Base-by-base conservation (phyloP, 1,139 yeast species). In the Hemisphaericaspora xylofermentans region DNA sequence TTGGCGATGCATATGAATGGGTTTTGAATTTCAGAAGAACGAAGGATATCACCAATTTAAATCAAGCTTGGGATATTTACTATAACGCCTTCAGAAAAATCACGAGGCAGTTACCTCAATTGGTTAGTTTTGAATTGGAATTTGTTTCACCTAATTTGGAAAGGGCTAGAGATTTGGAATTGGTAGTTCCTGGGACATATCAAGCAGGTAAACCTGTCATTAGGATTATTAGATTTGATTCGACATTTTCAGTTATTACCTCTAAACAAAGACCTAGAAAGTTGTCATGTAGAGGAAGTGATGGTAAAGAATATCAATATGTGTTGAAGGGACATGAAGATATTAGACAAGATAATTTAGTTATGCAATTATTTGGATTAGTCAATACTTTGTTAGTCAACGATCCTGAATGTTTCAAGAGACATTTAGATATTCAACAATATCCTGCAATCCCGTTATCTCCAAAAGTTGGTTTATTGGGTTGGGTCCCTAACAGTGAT, bases 401-500 rank as follows among this genome's bases (percentile, higher is more conserved):
- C 54, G 98, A 94, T 61, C 84, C 97, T 0, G 98, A 93, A 60
- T 89, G 97, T 60, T 93, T 91, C 75, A 91, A 88, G 68, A 78
- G 99, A 50, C 98, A 94, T 62, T 73, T 94, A 64, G 95, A 87
- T 58, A 91, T 94, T 47, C 97, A 89, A 54, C 82, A 84, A 50
- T 93, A 82, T 63, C 82, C 96, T 0, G 97, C 97, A 0, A 91
- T 87, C 53, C 98, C 99, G 8, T 68, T 94, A 39, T 89, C 98
- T 2, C 99, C 98, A 18, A 89, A 88, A 57, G 89, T 96, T n/a
- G 99, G 99, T 48, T 66, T 94, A 40, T 66, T 93, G 35, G 96
- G 98, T 0, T 94, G 98, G 98, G 98, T 94, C 24, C 93, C 96
- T 7, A 91, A 93, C 57, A 85, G 95, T 57, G 98, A 94, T 57